These are phyloP conservation scores for Amylocarpus encephaloides DNA, from an alignment of 2,329 filamentous ascomycete species.

Conservation along the genomic window DNA sequence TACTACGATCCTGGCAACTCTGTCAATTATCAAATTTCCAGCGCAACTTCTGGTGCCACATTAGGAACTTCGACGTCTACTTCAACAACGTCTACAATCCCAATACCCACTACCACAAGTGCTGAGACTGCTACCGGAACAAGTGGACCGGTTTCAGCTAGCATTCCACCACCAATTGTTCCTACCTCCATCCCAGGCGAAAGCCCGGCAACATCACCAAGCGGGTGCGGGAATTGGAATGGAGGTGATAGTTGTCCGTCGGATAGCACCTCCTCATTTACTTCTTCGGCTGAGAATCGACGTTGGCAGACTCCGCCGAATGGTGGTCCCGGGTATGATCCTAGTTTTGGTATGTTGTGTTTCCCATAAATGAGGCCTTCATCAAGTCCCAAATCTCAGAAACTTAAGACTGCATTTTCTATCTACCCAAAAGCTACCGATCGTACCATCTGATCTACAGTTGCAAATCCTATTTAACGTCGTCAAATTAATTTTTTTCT, in stretches of 20 bases:
- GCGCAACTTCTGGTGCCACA: conserved; percentile 1
- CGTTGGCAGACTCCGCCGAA: conserved; percentile 29
- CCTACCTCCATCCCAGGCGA: conserved; percentile 23
- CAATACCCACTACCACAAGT: background rate
- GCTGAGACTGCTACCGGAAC: background rate
- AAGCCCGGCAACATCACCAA: conserved; percentile 18
- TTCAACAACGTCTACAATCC: conserved; percentile 5
- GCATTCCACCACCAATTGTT: conserved; percentile 21
- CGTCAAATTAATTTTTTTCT: no score
- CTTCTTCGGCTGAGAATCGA: conserved; percentile 24
- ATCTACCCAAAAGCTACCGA: no score
- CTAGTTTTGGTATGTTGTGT: conserved; percentile 26
- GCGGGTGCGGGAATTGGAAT: conserved; percentile 28
- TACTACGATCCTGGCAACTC: conserved; percentile 28
- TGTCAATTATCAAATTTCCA: conserved; percentile 23
- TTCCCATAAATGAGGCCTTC: no score
- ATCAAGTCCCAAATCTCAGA: no score
- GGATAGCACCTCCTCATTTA: conserved; percentile 17
- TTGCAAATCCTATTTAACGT: no score
- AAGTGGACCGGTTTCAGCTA: background rate
- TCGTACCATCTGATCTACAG: no score
- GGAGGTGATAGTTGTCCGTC: conserved; percentile 24
- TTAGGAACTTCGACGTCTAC: no score
- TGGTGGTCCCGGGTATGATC: conserved; percentile 19
- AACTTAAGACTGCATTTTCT: no score